Conservation (phyloP, 305 asterid genomes). For the Fraxinus angustifolia region DNA sequence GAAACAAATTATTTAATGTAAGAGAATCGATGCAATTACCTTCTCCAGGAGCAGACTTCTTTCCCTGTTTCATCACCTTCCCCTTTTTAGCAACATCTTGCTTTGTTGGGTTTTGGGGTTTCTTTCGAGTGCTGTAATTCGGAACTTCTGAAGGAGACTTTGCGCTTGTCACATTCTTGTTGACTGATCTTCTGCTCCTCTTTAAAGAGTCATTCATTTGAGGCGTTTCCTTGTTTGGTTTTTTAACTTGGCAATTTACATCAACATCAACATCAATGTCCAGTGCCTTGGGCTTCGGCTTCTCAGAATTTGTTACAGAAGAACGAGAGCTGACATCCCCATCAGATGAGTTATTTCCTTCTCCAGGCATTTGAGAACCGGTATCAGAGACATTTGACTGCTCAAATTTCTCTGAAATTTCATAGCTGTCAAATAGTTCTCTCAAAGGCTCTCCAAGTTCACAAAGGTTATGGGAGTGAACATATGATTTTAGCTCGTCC, state of each 20-base stretch:
- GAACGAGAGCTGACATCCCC: constrained; percentile 63
- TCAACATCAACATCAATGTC: constrained; percentile 18
- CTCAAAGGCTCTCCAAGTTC: constrained; percentile 53
- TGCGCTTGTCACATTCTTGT: constrained; percentile 35
- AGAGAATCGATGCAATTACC: constrained; percentile 29
- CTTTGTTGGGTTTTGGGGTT: constrained; percentile 44
- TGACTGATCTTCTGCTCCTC: constrained; percentile 40
- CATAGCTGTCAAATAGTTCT: constrained; percentile 59
- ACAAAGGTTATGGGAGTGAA: constrained; percentile 46
- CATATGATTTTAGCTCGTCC: constrained; percentile 68
- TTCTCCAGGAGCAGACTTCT: constrained; percentile 43
- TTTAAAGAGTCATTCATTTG: constrained; percentile 35
- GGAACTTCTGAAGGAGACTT: constrained; percentile 38
- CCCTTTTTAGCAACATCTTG: constrained; percentile 38
- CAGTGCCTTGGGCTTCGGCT: constrained; percentile 41
- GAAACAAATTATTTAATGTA: neutral
- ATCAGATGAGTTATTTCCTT: constrained; percentile 55
- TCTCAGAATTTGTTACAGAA: constrained; percentile 44
- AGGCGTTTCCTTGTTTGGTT: constrained; percentile 29
- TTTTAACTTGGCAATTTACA: constrained; percentile 34
- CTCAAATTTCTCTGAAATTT: constrained; percentile 49
- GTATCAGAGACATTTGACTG: constrained; percentile 52
- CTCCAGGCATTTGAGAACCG: constrained; percentile 56
- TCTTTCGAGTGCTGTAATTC: constrained; percentile 43
- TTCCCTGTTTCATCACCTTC: constrained; percentile 53